Conservation (phyloP, 345 rosid genomes). For the Corymbia maculata region DNA sequence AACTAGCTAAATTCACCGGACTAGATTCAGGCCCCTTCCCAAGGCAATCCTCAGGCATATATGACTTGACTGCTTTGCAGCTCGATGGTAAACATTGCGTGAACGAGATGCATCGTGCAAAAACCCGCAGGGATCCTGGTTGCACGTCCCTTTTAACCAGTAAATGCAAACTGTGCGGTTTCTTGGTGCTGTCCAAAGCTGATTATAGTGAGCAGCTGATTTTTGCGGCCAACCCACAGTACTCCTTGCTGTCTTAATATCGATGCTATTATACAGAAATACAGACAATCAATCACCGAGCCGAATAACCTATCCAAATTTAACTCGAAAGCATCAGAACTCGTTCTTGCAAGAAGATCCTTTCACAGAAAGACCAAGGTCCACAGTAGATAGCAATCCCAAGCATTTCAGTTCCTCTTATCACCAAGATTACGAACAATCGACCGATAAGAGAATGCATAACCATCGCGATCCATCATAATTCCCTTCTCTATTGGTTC, state of each 20-base stretch:
- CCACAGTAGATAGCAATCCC: background rate
- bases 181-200: background rate
- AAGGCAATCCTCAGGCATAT: background rate
- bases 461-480: background rate
- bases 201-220: background rate
- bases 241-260: background rate
- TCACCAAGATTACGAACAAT: background rate
- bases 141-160: constrained; percentile 16
- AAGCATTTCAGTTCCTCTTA: background rate
- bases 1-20: background rate
- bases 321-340: background rate
- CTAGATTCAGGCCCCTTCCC: background rate
- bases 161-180: background rate
- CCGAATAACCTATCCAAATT: background rate
- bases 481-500: background rate
- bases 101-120: background rate
- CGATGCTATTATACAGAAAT: background rate
- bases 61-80: background rate
- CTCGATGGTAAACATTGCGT: background rate
- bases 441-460: background rate
- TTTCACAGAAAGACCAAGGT: background rate
- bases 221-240: background rate
- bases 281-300: background rate
- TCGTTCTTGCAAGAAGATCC: background rate
- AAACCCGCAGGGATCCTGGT: constrained; percentile 22